Evolutionary conservation across 1,139 yeast species (phyloP).

Genomic region (Kurtzmaniella quercitrusa): DNA sequence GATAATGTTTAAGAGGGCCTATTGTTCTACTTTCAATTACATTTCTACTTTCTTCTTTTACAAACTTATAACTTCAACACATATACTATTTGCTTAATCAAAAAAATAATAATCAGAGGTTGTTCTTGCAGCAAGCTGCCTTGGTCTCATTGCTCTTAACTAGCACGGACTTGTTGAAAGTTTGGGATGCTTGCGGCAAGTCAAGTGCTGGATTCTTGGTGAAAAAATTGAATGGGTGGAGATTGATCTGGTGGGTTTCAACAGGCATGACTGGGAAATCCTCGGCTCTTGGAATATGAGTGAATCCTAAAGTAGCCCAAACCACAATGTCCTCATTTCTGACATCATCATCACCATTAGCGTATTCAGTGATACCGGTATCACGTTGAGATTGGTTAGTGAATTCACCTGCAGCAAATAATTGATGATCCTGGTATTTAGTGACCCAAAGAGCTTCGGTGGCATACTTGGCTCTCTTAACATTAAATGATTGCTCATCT

Average conservation of each 20-base stretch:
- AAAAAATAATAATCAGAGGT: slow-evolving; percentile 15
- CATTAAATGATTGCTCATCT: slow-evolving; percentile 57
- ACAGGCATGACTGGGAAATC: slow-evolving; percentile 95
- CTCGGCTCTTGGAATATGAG: slow-evolving; percentile 85
- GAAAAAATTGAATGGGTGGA: slow-evolving; percentile 76
- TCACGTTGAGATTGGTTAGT: slow-evolving; percentile 69
- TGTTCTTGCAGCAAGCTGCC: slow-evolving; percentile 44
- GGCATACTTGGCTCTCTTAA: slow-evolving; percentile 66
- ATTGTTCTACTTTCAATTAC: too few relatives aligned
- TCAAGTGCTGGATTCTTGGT: slow-evolving; percentile 81
- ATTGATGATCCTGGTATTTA: slow-evolving; percentile 63
- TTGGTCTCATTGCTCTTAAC: slow-evolving; percentile 21
- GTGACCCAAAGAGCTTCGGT: slow-evolving; percentile 78
- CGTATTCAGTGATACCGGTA: slow-evolving; percentile 64
- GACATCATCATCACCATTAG: slow-evolving; percentile 63
- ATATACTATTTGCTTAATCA: neutral
- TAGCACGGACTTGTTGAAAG: slow-evolving; percentile 66
- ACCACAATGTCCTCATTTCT: slow-evolving; percentile 80
- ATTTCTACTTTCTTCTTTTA: neutral
- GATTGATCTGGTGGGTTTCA: slow-evolving; percentile 65
- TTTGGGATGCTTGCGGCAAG: slow-evolving; percentile 69
- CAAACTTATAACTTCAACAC: neutral
- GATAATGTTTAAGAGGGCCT: too few relatives aligned
- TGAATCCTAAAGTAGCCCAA: slow-evolving; percentile 85
- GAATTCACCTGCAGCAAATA: slow-evolving; percentile 76